Evolutionary conservation across 768 basidiomycete genomes (phyloP).

Genomic region (Leucocoprinus sp.): DNA sequence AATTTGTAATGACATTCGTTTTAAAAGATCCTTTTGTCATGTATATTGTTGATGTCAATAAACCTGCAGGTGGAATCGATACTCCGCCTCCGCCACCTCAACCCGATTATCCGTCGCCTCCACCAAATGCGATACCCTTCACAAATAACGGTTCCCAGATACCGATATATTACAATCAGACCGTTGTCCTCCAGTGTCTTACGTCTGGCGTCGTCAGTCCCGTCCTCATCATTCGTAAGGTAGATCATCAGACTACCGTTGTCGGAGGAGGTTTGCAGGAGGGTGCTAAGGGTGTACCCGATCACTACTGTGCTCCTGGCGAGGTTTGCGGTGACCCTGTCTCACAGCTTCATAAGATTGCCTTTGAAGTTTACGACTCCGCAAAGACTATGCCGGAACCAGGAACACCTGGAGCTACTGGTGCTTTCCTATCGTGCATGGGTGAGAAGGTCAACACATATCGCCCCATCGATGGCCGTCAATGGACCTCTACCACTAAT

Average conservation of each 20-base stretch:
- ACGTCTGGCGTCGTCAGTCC: conserved; percentile 93
- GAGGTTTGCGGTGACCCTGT: conserved; percentile 93
- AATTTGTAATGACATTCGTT: conserved; percentile 7
- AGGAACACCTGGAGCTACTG: conserved; percentile 69
- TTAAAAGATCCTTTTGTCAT: conserved; percentile 82
- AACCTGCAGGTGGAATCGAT: conserved; percentile 70
- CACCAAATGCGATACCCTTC: conserved; percentile 84
- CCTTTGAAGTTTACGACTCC: conserved; percentile 82
- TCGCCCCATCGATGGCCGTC: conserved; percentile 73
- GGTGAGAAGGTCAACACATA: conserved; percentile 92
- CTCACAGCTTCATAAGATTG: conserved; percentile 92
- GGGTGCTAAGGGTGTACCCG: conserved; percentile 76
- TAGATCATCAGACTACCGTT: conserved; percentile 83
- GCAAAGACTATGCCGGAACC: conserved; percentile 62
- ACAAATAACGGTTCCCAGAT: conserved; percentile 79
- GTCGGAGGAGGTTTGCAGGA: conserved; percentile 89
- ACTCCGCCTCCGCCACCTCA: conserved; percentile 77
- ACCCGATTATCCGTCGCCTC: conserved; percentile 85
- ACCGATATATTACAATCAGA: conserved; percentile 94
- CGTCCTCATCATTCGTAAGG: conserved; percentile 87
- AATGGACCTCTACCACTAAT: conserved; percentile 51
- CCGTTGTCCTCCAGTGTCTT: conserved; percentile 89
- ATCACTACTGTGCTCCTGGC: conserved; percentile 74
- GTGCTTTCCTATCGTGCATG: conserved; percentile 85
- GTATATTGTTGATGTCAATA: conserved; percentile 93